Conservation (phyloP, 768 basidiomycete genomes). For the Sistotremastrum niveocremeum region DNA sequence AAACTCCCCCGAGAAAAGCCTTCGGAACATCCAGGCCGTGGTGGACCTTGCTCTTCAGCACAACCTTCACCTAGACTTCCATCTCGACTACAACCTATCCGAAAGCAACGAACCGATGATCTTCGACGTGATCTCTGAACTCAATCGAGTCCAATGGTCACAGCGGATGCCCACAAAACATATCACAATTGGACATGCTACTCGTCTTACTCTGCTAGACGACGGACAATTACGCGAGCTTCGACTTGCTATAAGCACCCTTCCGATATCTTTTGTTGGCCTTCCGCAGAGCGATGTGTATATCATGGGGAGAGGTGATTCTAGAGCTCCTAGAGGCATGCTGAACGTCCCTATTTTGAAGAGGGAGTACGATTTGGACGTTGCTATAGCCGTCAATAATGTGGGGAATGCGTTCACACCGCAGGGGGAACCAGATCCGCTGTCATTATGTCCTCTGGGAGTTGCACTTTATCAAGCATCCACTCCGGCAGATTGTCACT, state of each 20-base stretch:
- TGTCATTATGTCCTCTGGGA: constrained; percentile 44
- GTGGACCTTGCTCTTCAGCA: constrained; percentile 31
- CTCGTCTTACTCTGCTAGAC: constrained; percentile 40
- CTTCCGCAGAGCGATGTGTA: constrained; percentile 55
- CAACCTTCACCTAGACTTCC: constrained; percentile 42
- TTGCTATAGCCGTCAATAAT: constrained; percentile 51
- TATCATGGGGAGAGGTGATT: constrained; percentile 49
- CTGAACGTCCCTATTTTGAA: constrained; percentile 38
- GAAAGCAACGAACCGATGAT: constrained; percentile 36
- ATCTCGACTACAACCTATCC: constrained; percentile 56
- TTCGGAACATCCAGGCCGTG: constrained; percentile 39
- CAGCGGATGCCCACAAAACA: constrained; percentile 15
- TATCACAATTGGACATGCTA: constrained; percentile 49
- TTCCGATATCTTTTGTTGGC: constrained; percentile 41
- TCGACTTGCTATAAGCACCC: constrained; percentile 21
- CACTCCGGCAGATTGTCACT: constrained; percentile 29
- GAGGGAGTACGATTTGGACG: constrained; percentile 29
- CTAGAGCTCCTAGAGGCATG: constrained; percentile 40
- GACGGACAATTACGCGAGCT: constrained; percentile 31
- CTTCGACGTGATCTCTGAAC: constrained; percentile 35
- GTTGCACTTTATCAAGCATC: constrained; percentile 48
- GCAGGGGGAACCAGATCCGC: constrained; percentile 49
- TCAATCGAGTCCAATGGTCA: constrained; percentile 18
- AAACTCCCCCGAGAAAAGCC: constrained; percentile 30
- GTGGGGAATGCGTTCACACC: constrained; percentile 58